phyloP scores from a whole-genome alignment of 371 early-diverging fungal genomes.

The Phascolomyces articulosus region DNA sequence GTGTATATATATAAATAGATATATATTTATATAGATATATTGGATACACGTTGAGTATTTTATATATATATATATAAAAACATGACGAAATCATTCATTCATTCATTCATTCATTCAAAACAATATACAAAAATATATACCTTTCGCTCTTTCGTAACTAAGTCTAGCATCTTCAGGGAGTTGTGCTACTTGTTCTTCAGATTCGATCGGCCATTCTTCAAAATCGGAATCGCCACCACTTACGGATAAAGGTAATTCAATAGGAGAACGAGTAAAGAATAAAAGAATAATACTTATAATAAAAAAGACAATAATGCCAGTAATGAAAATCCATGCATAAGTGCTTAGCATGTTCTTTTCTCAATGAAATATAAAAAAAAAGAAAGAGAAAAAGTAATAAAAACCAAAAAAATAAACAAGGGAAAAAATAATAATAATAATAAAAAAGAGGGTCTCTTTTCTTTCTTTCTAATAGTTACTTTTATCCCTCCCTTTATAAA shows the following conservation, averaged over 20 bases:
- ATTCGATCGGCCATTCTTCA: constrained; percentile 38
- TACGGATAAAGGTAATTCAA: constrained; percentile 31
- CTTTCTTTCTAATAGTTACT: too few species aligned
- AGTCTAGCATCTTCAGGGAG: constrained; percentile 48
- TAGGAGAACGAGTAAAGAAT: constrained; percentile 41
- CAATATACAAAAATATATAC: constrained; percentile 17
- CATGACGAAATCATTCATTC: too few species aligned
- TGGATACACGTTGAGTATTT: too few species aligned
- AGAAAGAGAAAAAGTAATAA: not conserved
- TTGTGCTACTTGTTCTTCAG: constrained; percentile 34
- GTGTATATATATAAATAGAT: too few species aligned
- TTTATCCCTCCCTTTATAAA: too few species aligned
- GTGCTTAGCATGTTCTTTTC: constrained; percentile 27
- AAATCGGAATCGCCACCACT: constrained; percentile 32
- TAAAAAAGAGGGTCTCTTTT: too few species aligned
- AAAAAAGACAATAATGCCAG: constrained; percentile 39
- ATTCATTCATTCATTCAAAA: too few species aligned
- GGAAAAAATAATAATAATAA: too few species aligned
- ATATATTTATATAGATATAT: too few species aligned
- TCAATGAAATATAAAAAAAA: not conserved
- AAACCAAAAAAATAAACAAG: too few species aligned
- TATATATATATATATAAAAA: too few species aligned
- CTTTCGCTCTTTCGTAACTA: constrained; percentile 50
- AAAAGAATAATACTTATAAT: constrained; percentile 31
- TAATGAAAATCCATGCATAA: constrained; percentile 39